Base-by-base conservation (phyloP, 2,329 filamentous ascomycete genomes). In the Decorospora gaudefroyi region DNA sequence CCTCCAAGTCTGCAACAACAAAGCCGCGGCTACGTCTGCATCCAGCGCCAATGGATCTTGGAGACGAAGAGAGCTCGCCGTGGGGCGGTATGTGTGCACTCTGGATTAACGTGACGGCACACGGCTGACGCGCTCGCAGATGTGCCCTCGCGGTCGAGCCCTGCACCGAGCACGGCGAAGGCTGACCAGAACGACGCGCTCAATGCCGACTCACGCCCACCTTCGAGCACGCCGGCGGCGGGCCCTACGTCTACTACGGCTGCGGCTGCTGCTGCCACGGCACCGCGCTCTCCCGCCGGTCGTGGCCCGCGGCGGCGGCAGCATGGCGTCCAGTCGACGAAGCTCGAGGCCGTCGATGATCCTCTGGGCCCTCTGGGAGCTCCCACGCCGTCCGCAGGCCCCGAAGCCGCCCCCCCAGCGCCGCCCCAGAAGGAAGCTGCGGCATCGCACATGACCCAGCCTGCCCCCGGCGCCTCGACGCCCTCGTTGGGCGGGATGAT, bases 311-410 rank as follows among this genome's bases (percentile, higher is more conserved):
- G 80, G 53, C 73, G 76, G 41, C 77, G 80, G 49, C 80, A 81
- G 64, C 76, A 90, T 63, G 84, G 85, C 57, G 85, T 85, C 46
- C 87, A 91, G 67, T 82, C 86, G 19, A 90, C 88, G 32, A 85
- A 84, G 40, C 85, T 92, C 49, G 84, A 92, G 72, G 86, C 85
- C 49, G 85, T 89, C 56, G 87, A 90, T 65, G 78, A 82, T 61
- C 86, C 87, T 42, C 80, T 91, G 31, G 89, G 88, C 1, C 88
- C 88, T 15, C 76, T 95, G 37, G 88, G 88, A 46, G 85, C 84
- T 40, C 71, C 85, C 18, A 81, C 81, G 37, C 78, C 78, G 22
- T 68, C 70, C 4, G 62, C 71, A 23, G 69, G 74, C 40, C 57
- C 65, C 43, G 81, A 83, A 40, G 78, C 82, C 48, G 86, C 86